Conservation (phyloP, 2,329 filamentous ascomycete species). For the Diplodia sapinea region DNA sequence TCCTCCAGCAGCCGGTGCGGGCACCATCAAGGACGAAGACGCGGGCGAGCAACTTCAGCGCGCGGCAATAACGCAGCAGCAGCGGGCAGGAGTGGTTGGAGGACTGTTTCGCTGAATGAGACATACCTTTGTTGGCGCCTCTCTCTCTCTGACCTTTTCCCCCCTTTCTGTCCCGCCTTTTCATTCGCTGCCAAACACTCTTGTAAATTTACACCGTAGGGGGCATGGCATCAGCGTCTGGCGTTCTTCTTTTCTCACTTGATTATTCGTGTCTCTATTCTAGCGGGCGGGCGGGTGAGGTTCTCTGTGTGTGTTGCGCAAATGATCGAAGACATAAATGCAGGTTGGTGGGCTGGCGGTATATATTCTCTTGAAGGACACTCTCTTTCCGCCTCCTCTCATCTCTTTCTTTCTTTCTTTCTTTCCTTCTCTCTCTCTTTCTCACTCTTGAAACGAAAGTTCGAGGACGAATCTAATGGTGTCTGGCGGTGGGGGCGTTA, state of each 20-base stretch:
- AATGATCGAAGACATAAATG: too few species aligned
- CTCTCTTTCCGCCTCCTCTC: too few species aligned
- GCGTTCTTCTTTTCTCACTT: slow-evolving; percentile 6
- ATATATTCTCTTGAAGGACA: too few species aligned
- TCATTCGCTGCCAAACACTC: neutral
- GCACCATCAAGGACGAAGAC: slow-evolving; percentile 28
- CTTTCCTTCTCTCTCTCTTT: too few species aligned
- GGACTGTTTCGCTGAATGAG: slow-evolving; percentile 18
- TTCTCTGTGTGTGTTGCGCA: too few species aligned
- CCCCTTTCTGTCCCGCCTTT: too few species aligned
- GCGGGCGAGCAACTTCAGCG: slow-evolving; percentile 28
- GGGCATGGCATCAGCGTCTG: slow-evolving; percentile 20
- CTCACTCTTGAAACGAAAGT: too few species aligned
- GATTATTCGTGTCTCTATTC: neutral
- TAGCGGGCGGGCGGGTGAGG: neutral
- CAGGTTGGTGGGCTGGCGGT: too few species aligned
- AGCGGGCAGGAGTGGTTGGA: slow-evolving; percentile 18
- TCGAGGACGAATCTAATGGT: too few species aligned
- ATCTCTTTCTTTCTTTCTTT: too few species aligned
- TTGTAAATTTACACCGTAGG: neutral
- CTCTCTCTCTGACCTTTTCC: too few species aligned
- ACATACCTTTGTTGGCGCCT: neutral
- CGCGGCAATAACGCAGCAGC: slow-evolving; percentile 23
- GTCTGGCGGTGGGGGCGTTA: too few species aligned
- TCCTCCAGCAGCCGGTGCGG: neutral